Evolutionary conservation across 768 basidiomycete genomes (phyloP).

Genomic region (Lactifluus subvellereus): DNA sequence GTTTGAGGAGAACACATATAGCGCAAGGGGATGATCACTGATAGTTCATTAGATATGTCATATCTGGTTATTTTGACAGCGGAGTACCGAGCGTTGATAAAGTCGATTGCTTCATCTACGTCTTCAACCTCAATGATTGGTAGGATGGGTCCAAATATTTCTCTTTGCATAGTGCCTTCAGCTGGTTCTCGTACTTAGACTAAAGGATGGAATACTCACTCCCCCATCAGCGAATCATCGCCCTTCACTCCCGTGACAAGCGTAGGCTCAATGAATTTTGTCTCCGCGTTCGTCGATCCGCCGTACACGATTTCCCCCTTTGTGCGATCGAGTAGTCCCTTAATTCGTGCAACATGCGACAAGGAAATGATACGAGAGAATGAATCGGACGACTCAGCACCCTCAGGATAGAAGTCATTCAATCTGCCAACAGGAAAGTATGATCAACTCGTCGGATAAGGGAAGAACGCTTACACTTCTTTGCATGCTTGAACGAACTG

Average conservation of each 20-base stretch:
- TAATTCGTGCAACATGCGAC: slow-evolving; percentile 54
- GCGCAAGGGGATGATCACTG: slow-evolving; percentile 67
- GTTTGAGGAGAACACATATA: slow-evolving; percentile 73
- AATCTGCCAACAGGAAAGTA: slow-evolving; percentile 33
- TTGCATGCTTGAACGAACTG: slow-evolving; percentile 37
- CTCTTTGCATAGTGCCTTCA: slow-evolving; percentile 38
- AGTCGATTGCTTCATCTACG: slow-evolving; percentile 65
- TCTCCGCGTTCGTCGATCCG: slow-evolving; percentile 52
- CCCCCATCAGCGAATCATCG: slow-evolving; percentile 71
- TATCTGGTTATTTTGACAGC: not conserved
- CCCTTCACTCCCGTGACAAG: slow-evolving; percentile 55
- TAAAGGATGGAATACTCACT: slow-evolving; percentile 40
- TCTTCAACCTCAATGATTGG: slow-evolving; percentile 68
- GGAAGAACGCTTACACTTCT: slow-evolving; percentile 34
- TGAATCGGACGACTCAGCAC: slow-evolving; percentile 39
- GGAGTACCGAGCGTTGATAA: slow-evolving; percentile 51
- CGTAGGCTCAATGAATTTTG: slow-evolving; percentile 65
- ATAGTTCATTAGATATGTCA: not conserved
- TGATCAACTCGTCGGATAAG: not conserved
- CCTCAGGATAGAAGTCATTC: slow-evolving; percentile 49
- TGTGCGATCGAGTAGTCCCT: slow-evolving; percentile 56
- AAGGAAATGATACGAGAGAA: slow-evolving; percentile 48
- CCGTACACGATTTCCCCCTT: slow-evolving; percentile 62
- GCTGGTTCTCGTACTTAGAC: not conserved
- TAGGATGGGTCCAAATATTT: slow-evolving; percentile 80